Evolutionary conservation across 2,329 filamentous ascomycete genomes (phyloP), one percentile per base, ranked within the genome.

Genomic region (Plectosphaerella plurivora): DNA sequence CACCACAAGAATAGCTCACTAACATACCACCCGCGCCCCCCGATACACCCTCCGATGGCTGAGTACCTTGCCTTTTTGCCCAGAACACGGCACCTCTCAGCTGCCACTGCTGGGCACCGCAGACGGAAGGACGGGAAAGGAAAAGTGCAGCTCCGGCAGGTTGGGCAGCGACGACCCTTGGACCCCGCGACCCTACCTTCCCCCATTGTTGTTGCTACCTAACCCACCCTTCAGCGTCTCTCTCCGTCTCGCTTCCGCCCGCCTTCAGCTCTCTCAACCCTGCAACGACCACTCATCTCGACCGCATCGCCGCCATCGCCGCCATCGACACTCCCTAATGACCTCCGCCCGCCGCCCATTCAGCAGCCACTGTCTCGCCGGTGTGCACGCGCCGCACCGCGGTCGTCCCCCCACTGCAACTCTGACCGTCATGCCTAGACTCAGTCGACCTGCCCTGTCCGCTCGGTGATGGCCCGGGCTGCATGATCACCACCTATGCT

Each of bases 81-180:
- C 8, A 41, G 22, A 22, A 22, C 22, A 22, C 5, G 22, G 37
- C 37, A 41, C 37, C 37, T 41, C 15, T n/a, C 35, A 37, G 35
- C 35, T n/a, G n/a, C 11, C 11, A 12, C 35, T 12, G 11, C 9
- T 36, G 33, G 9, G n/a, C 35, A 37, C 35, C 7, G 35, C 35
- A 12, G 28, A 33, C 8, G 28, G 28, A 33, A 33, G 11, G 28
- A 33, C 28, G 11, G 28, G 28, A 33, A 33, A 33, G 28, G 28
- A 12, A 33, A 33, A 33, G 28, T 33, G 28, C 28, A 33, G 28
- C 8, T 33, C 28, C 28, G 28, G 28, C 33, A 51, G 56, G 56
- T 57, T 57, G 56, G 56, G 56, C 56, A 57, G 42, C 56, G 54
- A 57, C 50, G 56, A 45, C 56, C 56, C 47, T 50, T 51, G 18